Conservation (phyloP, 352 stramenopile species). For the Phytophthora citricola region DNA sequence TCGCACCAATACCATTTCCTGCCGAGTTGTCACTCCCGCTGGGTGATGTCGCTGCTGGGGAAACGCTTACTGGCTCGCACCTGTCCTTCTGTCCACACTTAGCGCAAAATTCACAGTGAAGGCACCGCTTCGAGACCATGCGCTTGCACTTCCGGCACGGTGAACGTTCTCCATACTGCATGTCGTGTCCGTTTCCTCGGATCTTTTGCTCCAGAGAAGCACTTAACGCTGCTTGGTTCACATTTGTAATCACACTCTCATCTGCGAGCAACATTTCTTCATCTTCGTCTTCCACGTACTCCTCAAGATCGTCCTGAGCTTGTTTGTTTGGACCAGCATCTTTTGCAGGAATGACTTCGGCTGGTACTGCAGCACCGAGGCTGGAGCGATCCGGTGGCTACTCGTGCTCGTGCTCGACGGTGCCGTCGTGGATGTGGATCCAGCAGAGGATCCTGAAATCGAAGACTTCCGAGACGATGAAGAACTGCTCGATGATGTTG, state of each 20-base stretch:
- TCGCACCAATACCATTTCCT: constrained; percentile 23
- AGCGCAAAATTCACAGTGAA: constrained; percentile 66
- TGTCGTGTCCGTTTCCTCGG: constrained; percentile 64
- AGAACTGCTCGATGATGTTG: constrained; percentile 24
- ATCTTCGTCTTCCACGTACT: constrained; percentile 75
- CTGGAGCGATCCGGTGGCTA: constrained; percentile 23
- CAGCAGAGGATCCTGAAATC: constrained; percentile 13
- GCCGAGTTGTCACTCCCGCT: constrained; percentile 9
- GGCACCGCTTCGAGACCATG: constrained; percentile 82
- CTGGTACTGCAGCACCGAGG: constrained; percentile 75
- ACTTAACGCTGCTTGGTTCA: constrained; percentile 68
- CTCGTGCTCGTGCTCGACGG: constrained; percentile 22
- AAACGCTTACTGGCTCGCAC: constrained; percentile 51
- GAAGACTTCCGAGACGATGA: constrained; percentile 23
- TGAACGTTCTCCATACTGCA: constrained; percentile 75
- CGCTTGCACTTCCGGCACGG: constrained; percentile 72
- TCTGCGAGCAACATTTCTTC: constrained; percentile 59
- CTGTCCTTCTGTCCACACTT: constrained; percentile 80
- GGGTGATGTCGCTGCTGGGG: constrained; percentile 11
- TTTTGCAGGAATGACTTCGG: constrained; percentile 74
- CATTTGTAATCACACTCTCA: constrained; percentile 81
- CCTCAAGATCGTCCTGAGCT: constrained; percentile 64
- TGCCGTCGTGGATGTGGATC: constrained; percentile 17
- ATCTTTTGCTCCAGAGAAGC: constrained; percentile 82
- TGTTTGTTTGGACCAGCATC: constrained; percentile 33